Evolutionary conservation across 176 grass and related monocot species (phyloP).

Genomic region (Avena atlantica): DNA sequence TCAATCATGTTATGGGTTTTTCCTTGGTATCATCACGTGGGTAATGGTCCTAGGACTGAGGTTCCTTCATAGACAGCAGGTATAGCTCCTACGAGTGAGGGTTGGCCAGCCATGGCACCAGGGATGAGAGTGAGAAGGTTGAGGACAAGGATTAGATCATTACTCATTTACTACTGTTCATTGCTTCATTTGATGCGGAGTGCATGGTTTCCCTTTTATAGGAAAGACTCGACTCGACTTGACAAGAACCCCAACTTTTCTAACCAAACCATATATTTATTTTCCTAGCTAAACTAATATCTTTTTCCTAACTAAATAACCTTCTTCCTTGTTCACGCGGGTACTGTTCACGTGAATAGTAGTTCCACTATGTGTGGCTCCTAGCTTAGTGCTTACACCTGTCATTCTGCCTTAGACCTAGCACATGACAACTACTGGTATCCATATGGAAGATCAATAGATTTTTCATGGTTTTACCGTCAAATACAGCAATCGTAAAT

Average conservation of each 20-base stretch:
- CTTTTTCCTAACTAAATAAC: background rate
- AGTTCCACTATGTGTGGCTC: background rate
- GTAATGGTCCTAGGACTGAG: constrained; percentile 1
- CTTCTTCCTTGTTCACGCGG: background rate
- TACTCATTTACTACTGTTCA: background rate
- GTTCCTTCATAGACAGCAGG: background rate
- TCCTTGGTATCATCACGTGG: background rate
- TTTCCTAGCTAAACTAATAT: background rate
- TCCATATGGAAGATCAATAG: background rate
- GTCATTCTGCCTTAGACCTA: background rate
- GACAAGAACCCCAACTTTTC: background rate
- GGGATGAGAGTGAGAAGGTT: background rate
- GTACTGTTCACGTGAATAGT: background rate
- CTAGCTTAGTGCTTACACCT: background rate
- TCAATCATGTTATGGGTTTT: background rate
- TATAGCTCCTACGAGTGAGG: background rate
- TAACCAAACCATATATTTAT: constrained; percentile 2
- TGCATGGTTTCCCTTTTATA: background rate
- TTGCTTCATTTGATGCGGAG: background rate
- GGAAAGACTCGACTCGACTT: background rate
- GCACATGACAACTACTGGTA: background rate
- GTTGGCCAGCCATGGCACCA: background rate
- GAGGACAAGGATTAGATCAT: background rate
- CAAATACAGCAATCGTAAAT: constrained; percentile 9
- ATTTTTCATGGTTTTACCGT: background rate